A percentile compares a stretch with the other conserved stretches of the same genome.
Conservation (phyloP, 2,329 filamentous ascomycete genomes). For the Sporothrix protearum region DNA sequence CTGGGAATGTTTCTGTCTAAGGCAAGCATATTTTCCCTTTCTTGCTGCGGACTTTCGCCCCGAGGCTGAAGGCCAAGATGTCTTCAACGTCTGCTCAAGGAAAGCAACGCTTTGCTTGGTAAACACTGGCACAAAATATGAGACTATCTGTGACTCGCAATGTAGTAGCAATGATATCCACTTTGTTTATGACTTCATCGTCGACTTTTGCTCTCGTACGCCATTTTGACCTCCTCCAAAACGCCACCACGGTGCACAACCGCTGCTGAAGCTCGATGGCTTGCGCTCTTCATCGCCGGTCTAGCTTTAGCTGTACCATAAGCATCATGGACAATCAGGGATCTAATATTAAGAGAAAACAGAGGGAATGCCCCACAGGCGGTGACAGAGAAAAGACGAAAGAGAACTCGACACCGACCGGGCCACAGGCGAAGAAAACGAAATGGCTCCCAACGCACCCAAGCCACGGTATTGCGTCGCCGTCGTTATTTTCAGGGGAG, state of each 20-base stretch:
- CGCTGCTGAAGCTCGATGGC: neutral
- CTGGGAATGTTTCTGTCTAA: neutral
- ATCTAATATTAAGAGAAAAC: neutral
- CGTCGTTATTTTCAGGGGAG: neutral
- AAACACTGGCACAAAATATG: neutral
- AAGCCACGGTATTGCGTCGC: neutral
- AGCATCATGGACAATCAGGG: no score
- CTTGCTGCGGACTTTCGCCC: neutral
- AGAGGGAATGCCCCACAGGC: neutral
- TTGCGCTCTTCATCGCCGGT: neutral
- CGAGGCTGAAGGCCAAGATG: conserved; percentile 7
- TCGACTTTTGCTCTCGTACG: neutral
- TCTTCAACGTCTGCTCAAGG: neutral
- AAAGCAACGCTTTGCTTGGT: neutral
- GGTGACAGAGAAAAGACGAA: neutral
- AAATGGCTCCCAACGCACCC: neutral
- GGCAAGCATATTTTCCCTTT: neutral
- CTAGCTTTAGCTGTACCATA: neutral
- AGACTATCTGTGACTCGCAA: neutral
- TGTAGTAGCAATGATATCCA: neutral
- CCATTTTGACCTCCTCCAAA: neutral
- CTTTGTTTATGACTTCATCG: neutral
- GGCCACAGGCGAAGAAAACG: neutral
- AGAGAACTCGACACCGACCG: neutral
- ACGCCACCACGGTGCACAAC: neutral